Percentiles rank a stretch among this genome's conserved stretches.
Evolutionary conservation across 2,329 filamentous ascomycete genomes (phyloP).

Genomic region (Neurospora sp.): DNA sequence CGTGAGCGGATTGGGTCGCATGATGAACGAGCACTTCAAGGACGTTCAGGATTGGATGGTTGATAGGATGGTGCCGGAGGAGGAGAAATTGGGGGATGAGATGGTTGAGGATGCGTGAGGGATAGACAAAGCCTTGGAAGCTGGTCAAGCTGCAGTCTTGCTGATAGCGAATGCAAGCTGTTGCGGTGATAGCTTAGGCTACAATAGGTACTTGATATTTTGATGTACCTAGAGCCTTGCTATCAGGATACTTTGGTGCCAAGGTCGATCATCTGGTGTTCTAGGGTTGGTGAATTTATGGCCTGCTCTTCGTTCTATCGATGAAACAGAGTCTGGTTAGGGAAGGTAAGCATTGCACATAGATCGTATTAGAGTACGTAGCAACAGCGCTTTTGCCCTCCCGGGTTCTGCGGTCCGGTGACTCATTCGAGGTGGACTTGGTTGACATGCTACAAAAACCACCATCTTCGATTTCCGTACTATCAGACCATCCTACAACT

Average conservation of each 20-base stretch:
- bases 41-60: constrained; percentile 44
- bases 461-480: no score
- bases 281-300: neutral
- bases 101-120: constrained; percentile 37
- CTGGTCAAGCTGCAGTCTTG: no score
- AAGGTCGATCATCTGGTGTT: neutral
- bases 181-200: neutral
- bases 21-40: constrained; percentile 45
- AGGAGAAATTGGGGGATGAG: constrained; percentile 24
- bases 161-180: neutral
- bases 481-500: no score
- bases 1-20: constrained; percentile 37
- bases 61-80: constrained; percentile 23
- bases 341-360: neutral
- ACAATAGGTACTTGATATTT: neutral
- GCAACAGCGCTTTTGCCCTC: neutral
- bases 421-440: no score
- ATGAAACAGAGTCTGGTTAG: neutral
- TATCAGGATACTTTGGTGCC: neutral
- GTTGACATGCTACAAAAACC: no score
- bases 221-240: neutral
- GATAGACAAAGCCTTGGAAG: neutral
- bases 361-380: neutral
- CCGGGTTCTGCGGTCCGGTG: no score
- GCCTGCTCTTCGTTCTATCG: neutral